Evolutionary conservation across 768 basidiomycete genomes (phyloP).

Genomic region (Sporobolomyces pararoseus): DNA sequence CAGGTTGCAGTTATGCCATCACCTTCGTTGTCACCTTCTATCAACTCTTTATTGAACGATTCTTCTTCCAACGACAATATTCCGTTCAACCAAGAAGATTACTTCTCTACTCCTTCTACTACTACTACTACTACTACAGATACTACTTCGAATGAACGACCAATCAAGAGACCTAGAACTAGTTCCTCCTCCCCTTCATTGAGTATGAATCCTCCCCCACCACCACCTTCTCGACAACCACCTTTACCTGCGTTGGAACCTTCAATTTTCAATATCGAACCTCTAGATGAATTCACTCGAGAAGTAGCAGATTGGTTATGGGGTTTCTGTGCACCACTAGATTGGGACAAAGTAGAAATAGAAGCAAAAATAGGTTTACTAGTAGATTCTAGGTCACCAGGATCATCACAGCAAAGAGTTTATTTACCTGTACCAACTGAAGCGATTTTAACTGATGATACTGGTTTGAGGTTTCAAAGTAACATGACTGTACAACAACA

Average conservation of each 20-base stretch:
- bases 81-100: slow-evolving; percentile 14
- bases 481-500: slow-evolving; percentile 91
- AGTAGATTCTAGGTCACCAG: slow-evolving; percentile 56
- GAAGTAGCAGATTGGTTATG: slow-evolving; percentile 84
- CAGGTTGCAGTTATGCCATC: slow-evolving; percentile 8
- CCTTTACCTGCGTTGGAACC: slow-evolving; percentile 44
- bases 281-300: slow-evolving; percentile 85
- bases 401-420: slow-evolving; percentile 63
- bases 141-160: neutral
- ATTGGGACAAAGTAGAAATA: slow-evolving; percentile 61
- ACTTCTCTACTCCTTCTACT: slow-evolving; percentile 17
- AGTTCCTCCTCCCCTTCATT: neutral
- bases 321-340: slow-evolving; percentile 52
- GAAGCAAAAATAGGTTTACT: slow-evolving; percentile 85
- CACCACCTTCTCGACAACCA: slow-evolving; percentile 2
- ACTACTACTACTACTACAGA: neutral
- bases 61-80: neutral
- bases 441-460: slow-evolving; percentile 67
- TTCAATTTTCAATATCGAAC: slow-evolving; percentile 82
- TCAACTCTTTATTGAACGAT: slow-evolving; percentile 25
- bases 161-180: neutral
- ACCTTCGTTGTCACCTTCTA: slow-evolving; percentile 29
- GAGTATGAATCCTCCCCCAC: neutral
- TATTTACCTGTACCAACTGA: slow-evolving; percentile 71
- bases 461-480: slow-evolving; percentile 75